Evolutionary conservation across 148 eudicot genomes (phyloP).

Genomic region (Amaranthus hypochondriacus): DNA sequence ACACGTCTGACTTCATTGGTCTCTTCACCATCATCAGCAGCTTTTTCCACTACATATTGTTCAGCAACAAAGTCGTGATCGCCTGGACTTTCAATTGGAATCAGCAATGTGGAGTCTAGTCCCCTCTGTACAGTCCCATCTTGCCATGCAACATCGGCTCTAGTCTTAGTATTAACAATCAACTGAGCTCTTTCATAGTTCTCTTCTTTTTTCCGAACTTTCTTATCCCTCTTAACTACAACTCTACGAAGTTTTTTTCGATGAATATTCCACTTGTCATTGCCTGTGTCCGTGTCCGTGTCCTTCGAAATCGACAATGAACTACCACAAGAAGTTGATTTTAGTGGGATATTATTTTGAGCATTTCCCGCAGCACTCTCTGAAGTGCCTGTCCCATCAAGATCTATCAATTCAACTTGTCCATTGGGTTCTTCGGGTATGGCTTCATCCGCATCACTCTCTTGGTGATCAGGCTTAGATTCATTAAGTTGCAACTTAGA

Average conservation of each 20-base stretch:
- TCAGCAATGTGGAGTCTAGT: slow-evolving; percentile 57
- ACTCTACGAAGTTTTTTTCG: slow-evolving; percentile 94
- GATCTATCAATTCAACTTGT: slow-evolving; percentile 38
- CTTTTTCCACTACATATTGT: slow-evolving; percentile 93
- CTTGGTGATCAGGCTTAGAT: slow-evolving; percentile 30
- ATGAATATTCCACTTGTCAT: slow-evolving; percentile 70
- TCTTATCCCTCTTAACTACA: slow-evolving; percentile 74
- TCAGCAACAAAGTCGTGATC: slow-evolving; percentile 96
- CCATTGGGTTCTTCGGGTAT: slow-evolving; percentile 41
- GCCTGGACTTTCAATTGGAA: slow-evolving; percentile 90
- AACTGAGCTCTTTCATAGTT: slow-evolving; percentile 73
- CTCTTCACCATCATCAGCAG: slow-evolving; percentile 62
- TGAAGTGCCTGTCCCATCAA: slow-evolving; percentile 31
- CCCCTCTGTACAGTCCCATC: slow-evolving; percentile 63
- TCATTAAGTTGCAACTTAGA: slow-evolving; percentile 43
- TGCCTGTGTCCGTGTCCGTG: slow-evolving; percentile 46
- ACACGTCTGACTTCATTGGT: slow-evolving; percentile 62
- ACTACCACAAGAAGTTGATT: slow-evolving; percentile 47
- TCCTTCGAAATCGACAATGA: slow-evolving; percentile 61
- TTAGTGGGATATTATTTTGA: slow-evolving; percentile 29
- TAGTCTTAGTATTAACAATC: slow-evolving; percentile 66
- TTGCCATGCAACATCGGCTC: slow-evolving; percentile 88
- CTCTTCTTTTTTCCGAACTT: slow-evolving; percentile 72
- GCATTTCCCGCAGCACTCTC: slow-evolving; percentile 33
- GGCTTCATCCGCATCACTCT: slow-evolving; percentile 40